Percentiles rank a stretch among this genome's conserved stretches.
These are phyloP conservation scores for Stemphylium vesicarium DNA, from an alignment of 2,329 filamentous ascomycete genomes.

Conservation along the genomic window DNA sequence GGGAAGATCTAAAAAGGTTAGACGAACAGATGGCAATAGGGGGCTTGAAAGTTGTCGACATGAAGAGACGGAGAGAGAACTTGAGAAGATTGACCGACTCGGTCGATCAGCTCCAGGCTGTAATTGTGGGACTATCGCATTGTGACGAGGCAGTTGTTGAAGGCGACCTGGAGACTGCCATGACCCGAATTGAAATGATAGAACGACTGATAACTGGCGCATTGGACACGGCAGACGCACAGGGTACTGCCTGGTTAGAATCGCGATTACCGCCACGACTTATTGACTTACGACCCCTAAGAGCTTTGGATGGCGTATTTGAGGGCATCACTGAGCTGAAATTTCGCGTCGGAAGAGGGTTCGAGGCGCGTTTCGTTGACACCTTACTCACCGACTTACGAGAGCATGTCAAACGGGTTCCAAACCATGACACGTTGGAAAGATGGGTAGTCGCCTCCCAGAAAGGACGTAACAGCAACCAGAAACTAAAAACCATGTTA, in stretches of 20 bases:
- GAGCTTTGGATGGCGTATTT: slow-evolving; percentile 79
- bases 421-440: slow-evolving; percentile 74
- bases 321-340: slow-evolving; percentile 78
- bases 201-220: slow-evolving; percentile 83
- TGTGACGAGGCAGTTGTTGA: slow-evolving; percentile 84
- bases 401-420: slow-evolving; percentile 77
- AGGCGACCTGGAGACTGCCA: slow-evolving; percentile 81
- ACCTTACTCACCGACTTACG: slow-evolving; percentile 80
- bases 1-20: slow-evolving; percentile 78
- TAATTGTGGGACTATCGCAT: slow-evolving; percentile 74
- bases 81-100: slow-evolving; percentile 81
- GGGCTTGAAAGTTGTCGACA: slow-evolving; percentile 83
- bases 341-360: slow-evolving; percentile 83
- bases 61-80: slow-evolving; percentile 83
- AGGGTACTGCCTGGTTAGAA: slow-evolving; percentile 42
- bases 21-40: slow-evolving; percentile 87
- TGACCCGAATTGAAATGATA: slow-evolving; percentile 76
- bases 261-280: slow-evolving; percentile 51
- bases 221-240: slow-evolving; percentile 49
- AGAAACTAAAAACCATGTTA: slow-evolving; percentile 69
- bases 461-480: slow-evolving; percentile 71
- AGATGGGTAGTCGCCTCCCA: slow-evolving; percentile 83
- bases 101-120: slow-evolving; percentile 79
- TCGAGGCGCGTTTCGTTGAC: slow-evolving; percentile 79
- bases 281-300: slow-evolving; percentile 76